phyloP scores from a whole-genome alignment of 2,329 filamentous ascomycete genomes.

The Thelonectria olida region DNA sequence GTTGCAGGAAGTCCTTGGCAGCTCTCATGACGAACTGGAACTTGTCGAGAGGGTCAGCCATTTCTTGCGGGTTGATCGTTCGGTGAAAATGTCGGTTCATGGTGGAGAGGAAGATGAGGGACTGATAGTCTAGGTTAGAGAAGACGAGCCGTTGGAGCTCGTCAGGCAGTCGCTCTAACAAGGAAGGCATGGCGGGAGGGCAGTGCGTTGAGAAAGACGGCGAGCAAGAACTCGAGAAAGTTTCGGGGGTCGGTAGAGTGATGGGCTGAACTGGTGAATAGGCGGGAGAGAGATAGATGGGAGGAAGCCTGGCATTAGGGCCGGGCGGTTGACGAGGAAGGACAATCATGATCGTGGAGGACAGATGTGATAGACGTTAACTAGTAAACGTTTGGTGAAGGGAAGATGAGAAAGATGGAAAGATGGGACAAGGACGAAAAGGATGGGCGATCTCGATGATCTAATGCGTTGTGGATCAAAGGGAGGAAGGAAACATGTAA shows the following conservation, averaged over 20 bases:
- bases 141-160: conserved; percentile 47
- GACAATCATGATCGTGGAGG: conserved; percentile 42
- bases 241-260: background rate
- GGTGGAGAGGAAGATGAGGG: conserved; percentile 51
- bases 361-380: background rate
- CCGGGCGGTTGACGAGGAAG: conserved; percentile 36
- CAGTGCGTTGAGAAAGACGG: conserved; percentile 17
- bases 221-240: background rate
- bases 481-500: conserved; percentile 6
- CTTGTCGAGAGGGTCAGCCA: conserved; percentile 49
- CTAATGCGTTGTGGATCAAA: conserved; percentile 30
- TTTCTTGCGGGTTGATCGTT: conserved; percentile 44
- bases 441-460: conserved; percentile 36
- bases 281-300: conserved; percentile 13
- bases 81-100: conserved; percentile 47
- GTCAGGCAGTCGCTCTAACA: conserved; percentile 46
- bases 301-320: conserved; percentile 29
- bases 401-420: background rate
- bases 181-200: conserved; percentile 24
- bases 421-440: conserved; percentile 10
- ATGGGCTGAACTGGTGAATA: conserved; percentile 19
- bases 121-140: conserved; percentile 49
- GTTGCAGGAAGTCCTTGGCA: conserved; percentile 51
- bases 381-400: too few relatives aligned
- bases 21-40: conserved; percentile 53